Base-by-base conservation (phyloP, 257 asterid genomes). In the Cruciata laevipes region DNA sequence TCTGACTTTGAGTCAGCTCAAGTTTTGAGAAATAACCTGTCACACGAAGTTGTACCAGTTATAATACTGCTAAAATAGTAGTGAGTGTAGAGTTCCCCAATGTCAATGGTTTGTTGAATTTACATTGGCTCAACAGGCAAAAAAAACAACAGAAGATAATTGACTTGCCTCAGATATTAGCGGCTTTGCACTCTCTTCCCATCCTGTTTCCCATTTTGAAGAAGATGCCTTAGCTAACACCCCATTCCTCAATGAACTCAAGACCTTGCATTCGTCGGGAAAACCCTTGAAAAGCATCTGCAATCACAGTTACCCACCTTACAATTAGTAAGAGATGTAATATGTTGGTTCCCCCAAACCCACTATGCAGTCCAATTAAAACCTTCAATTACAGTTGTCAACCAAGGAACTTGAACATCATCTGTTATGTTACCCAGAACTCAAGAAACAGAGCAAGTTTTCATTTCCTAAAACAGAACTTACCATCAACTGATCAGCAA, bases 401-500 rank as follows among this genome's bases (percentile, higher is more conserved):
- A 27, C 17, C 20, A 16, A 65, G 40, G 60, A 47, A 3, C 20
- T 21, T 12, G 1, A 0, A 18, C 8, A 21, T 13, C 31, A 31
- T 52, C 30, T 17, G 16, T 33, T 66, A 49, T 35, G 10, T 44
- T 30, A 51, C 2, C 5, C 4, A 42, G 6, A 9, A 0, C 42
- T 17, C 55, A 44, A 17, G 30, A 9, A 52, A 4, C 21, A 20
- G 44, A n/a, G 31, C n/a, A 25, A 25, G 74, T 66, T 32, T 37
- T 35, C 66, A 61, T 21, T 25, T 55, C 57, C 52, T 37, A 58
- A 4, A 0, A 38, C 67, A 30, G 69, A 74, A 79, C 83, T 78
- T 82, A 89, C 99, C 96, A 94, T 75, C 76, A 94, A 90, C 73
- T 88, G 87, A 52, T 94, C 95, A 17, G 96, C 99, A 68, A 94